Conservation (phyloP, 2,329 filamentous ascomycete species). For the Cryphonectria radicalis region DNA sequence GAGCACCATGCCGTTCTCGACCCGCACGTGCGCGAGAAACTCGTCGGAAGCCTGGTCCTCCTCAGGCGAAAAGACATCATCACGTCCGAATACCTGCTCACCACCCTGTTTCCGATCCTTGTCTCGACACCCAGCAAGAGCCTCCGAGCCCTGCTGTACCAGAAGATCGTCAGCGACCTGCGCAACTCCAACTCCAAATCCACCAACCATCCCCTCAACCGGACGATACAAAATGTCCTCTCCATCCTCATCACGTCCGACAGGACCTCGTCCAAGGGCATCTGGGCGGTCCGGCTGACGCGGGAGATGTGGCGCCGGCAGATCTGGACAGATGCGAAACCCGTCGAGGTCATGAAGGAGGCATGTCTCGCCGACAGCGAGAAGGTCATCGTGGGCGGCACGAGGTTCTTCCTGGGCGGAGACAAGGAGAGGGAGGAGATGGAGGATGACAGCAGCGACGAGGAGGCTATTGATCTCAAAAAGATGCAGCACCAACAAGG, state of each 20-base stretch:
- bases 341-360: slow-evolving; percentile 98
- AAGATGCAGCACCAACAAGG: slow-evolving; percentile 82
- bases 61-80: slow-evolving; percentile 90
- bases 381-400: slow-evolving; percentile 86
- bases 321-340: slow-evolving; percentile 91
- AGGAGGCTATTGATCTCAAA: slow-evolving; percentile 76
- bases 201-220: slow-evolving; percentile 91
- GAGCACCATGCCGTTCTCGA: slow-evolving; percentile 84
- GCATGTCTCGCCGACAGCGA: slow-evolving; percentile 87
- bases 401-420: slow-evolving; percentile 92
- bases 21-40: slow-evolving; percentile 86
- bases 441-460: slow-evolving; percentile 86
- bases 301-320: slow-evolving; percentile 96
- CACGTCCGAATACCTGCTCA: slow-evolving; percentile 80
- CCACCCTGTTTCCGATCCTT: slow-evolving; percentile 92
- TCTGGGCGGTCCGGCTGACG: slow-evolving; percentile 96
- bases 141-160: slow-evolving; percentile 80
- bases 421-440: slow-evolving; percentile 95
- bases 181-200: slow-evolving; percentile 84
- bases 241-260: slow-evolving; percentile 91
- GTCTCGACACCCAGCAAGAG: slow-evolving; percentile 91
- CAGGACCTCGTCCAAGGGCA: slow-evolving; percentile 78
- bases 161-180: slow-evolving; percentile 89
- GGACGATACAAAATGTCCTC: slow-evolving; percentile 88
- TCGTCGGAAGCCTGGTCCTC: slow-evolving; percentile 87